Percentiles rank a stretch among this genome's conserved stretches.
phyloP scores from a whole-genome alignment of 1,284 basidiomycete genomes.

The Sphaerobolus stellatus region DNA sequence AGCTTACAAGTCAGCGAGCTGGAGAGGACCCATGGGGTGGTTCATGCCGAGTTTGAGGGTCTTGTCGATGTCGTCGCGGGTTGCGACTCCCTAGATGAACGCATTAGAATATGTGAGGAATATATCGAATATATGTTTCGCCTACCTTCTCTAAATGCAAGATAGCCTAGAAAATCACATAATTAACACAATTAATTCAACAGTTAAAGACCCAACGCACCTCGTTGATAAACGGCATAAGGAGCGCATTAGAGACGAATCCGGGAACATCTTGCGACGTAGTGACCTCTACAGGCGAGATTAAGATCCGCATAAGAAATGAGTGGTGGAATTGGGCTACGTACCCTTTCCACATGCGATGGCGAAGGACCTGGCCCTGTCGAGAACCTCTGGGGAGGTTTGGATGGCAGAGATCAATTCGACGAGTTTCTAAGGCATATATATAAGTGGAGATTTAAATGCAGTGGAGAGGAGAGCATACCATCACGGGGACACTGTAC shows the following conservation, averaged over 20 bases:
- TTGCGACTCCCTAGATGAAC: conserved; percentile 70
- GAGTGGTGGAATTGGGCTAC: conserved; percentile 12
- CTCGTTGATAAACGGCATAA: conserved; percentile 93
- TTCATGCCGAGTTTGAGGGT: conserved; percentile 93
- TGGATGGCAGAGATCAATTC: conserved; percentile 93
- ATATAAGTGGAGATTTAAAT: conserved; percentile 12
- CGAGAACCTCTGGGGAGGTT: conserved; percentile 76
- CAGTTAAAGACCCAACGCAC: conserved; percentile 38
- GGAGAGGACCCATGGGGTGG: conserved; percentile 92
- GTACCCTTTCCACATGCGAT: conserved; percentile 86
- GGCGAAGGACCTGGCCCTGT: conserved; percentile 81
- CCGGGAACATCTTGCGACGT: conserved; percentile 89
- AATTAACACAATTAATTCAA: conserved; percentile 3
- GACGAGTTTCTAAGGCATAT: conserved; percentile 71
- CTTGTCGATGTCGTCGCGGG: conserved; percentile 93
- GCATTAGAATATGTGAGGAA: neutral
- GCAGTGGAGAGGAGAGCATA: conserved; percentile 31
- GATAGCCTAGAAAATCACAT: conserved; percentile 64
- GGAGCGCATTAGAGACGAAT: conserved; percentile 82
- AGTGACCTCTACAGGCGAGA: conserved; percentile 66
- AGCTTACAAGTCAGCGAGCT: conserved; percentile 56
- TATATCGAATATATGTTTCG: neutral
- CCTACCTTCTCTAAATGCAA: conserved; percentile 84
- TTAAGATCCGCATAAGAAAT: neutral
- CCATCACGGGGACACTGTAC: conserved; percentile 79